phyloP scores from a whole-genome alignment of 2,329 filamentous ascomycete species.

The Monosporascus ibericus region DNA sequence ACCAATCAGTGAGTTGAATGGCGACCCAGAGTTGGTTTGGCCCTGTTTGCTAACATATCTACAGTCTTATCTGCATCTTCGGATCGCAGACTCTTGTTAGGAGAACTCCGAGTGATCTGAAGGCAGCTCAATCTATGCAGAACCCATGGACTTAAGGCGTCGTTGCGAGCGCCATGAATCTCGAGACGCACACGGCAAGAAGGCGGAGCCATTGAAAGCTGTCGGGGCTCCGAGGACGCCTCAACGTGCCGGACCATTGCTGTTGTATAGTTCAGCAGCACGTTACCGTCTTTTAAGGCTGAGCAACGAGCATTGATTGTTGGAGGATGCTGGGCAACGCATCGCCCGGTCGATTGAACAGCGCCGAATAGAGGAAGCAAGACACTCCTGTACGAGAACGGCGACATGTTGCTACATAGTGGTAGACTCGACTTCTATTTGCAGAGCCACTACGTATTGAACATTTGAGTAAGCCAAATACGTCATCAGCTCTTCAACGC shows the following conservation, averaged over 20 bases:
- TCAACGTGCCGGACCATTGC: not conserved
- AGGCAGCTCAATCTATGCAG: not conserved
- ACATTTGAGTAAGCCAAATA: not conserved
- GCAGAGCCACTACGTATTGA: too few species aligned
- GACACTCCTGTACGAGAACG: too few species aligned
- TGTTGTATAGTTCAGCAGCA: not conserved
- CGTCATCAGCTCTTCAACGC: not conserved
- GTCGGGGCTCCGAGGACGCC: not conserved
- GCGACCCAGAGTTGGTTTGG: not conserved
- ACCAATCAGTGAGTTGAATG: slow-evolving; percentile 68
- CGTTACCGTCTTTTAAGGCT: not conserved
- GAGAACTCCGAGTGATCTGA: slow-evolving; percentile 61
- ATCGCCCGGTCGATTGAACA: not conserved
- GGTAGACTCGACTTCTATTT: too few species aligned
- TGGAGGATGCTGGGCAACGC: not conserved
- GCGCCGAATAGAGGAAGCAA: too few species aligned
- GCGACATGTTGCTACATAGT: too few species aligned
- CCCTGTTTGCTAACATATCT: slow-evolving; percentile 37
- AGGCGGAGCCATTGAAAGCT: not conserved
- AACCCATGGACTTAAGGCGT: not conserved
- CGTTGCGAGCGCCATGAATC: not conserved
- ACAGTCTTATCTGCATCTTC: slow-evolving; percentile 83
- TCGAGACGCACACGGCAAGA: not conserved
- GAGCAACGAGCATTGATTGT: not conserved
- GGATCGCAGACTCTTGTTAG: slow-evolving; percentile 78